A percentile compares a stretch with the other conserved stretches of the same genome.
These are phyloP conservation scores for Blumeria hordei DNA, from an alignment of 2,329 filamentous ascomycete species.

Conservation along the genomic window DNA sequence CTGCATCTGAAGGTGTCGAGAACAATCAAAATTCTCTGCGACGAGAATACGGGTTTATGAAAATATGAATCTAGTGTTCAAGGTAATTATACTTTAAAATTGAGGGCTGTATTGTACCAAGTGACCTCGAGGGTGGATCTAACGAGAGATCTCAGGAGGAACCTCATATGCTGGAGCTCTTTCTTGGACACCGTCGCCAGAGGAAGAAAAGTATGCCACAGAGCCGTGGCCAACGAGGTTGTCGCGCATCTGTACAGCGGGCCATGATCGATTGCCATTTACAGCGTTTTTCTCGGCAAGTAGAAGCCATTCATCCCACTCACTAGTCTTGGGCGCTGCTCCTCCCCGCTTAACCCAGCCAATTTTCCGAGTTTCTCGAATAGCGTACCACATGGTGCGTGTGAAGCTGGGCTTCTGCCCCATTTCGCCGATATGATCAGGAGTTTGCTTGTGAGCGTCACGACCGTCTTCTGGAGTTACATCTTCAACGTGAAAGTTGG, in stretches of 20 bases:
- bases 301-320: slow-evolving; percentile 29
- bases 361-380: slow-evolving; percentile 26
- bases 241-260: slow-evolving; percentile 24
- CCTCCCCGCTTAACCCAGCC: slow-evolving; percentile 28
- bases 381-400: slow-evolving; percentile 32
- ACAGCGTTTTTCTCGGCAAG: slow-evolving; percentile 22
- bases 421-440: slow-evolving; percentile 9
- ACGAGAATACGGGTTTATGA: too few species aligned
- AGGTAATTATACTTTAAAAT: too few species aligned
- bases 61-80: too few species aligned
- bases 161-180: slow-evolving; percentile 11
- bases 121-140: background rate
- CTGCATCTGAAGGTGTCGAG: too few species aligned
- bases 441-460: slow-evolving; percentile 15
- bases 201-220: slow-evolving; percentile 2
- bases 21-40: too few species aligned
- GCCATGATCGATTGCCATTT: slow-evolving; percentile 17
- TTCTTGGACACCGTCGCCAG: slow-evolving; percentile 8
- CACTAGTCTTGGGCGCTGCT: slow-evolving; percentile 25
- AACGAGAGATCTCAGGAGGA: slow-evolving; percentile 3
- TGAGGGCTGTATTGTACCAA: too few species aligned
- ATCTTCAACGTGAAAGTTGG: slow-evolving; percentile 22
- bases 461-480: slow-evolving; percentile 19
- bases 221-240: slow-evolving; percentile 18
- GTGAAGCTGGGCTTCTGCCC: slow-evolving; percentile 27